These are phyloP conservation scores for Kockovaella imperatae DNA, from an alignment of 768 basidiomycete species.

Conservation along the genomic window DNA sequence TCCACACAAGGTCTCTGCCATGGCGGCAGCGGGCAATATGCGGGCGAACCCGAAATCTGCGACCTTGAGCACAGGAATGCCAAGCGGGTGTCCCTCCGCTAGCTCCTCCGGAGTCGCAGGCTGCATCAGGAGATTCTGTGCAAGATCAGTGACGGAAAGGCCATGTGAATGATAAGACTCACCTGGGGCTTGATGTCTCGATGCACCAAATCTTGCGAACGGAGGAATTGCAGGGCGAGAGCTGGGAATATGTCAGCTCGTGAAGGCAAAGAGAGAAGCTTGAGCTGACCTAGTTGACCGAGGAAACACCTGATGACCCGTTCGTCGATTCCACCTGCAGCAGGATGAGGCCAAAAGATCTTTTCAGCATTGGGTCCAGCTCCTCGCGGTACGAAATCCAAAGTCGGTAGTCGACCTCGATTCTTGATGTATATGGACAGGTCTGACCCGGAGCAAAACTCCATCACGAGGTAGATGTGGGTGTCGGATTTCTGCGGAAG, in stretches of 20 bases:
- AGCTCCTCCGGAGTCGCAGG: slow-evolving; percentile 72
- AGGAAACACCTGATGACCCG: slow-evolving; percentile 85
- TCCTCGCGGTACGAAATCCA: slow-evolving; percentile 61
- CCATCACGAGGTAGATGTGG: slow-evolving; percentile 84
- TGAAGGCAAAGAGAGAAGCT: background rate
- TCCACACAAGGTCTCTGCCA: slow-evolving; percentile 96
- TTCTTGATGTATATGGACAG: slow-evolving; percentile 96
- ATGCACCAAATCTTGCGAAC: slow-evolving; percentile 83
- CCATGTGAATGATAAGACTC: background rate
- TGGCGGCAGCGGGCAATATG: slow-evolving; percentile 77
- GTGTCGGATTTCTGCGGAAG: slow-evolving; percentile 47
- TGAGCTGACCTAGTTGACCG: slow-evolving; percentile 69
- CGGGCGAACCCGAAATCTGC: slow-evolving; percentile 98
- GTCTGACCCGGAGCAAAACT: slow-evolving; percentile 92
- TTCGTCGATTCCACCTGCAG: slow-evolving; percentile 81
- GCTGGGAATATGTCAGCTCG: slow-evolving; percentile 49
- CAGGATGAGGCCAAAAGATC: slow-evolving; percentile 84
- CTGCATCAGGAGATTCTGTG: slow-evolving; percentile 77
- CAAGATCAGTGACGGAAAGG: background rate
- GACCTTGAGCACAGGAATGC: slow-evolving; percentile 90
- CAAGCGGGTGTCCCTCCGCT: slow-evolving; percentile 77
- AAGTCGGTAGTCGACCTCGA: slow-evolving; percentile 80
- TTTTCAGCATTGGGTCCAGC: slow-evolving; percentile 36
- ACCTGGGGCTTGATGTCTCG: slow-evolving; percentile 92
- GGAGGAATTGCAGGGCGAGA: slow-evolving; percentile 84